Conservation (phyloP, 331 rosid species). For the Prunus yedoensis region DNA sequence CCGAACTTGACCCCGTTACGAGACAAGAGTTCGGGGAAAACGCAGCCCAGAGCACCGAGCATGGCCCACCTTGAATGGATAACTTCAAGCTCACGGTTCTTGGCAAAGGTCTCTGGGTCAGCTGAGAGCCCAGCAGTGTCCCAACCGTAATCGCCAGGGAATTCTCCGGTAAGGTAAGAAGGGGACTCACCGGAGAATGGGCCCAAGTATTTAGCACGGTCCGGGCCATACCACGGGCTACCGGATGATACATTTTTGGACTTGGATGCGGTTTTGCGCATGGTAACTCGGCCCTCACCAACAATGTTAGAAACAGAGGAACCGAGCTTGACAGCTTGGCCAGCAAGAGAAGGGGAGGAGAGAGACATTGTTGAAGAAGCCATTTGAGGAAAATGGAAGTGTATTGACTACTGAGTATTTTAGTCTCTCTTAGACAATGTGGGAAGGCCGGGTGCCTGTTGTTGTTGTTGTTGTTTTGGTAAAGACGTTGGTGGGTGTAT, state of each 20-base stretch:
- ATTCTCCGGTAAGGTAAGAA: constrained; percentile 28
- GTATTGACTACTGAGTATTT: too few species aligned
- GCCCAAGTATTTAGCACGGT: constrained; percentile 34
- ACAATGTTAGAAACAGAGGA: neutral
- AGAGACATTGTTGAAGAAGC: neutral
- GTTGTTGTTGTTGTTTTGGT: neutral
- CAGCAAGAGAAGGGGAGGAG: neutral
- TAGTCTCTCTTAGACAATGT: too few species aligned
- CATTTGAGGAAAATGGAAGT: neutral
- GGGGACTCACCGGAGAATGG: constrained; percentile 27
- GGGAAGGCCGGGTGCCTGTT: too few species aligned
- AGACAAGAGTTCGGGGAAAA: constrained; percentile 25
- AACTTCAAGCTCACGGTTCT: too few species aligned
- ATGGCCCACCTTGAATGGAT: too few species aligned
- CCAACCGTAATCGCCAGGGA: constrained; percentile 37
- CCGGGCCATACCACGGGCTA: constrained; percentile 24
- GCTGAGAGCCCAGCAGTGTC: constrained; percentile 31
- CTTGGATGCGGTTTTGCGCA: neutral
- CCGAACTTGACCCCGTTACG: constrained; percentile 25
- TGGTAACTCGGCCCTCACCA: neutral
- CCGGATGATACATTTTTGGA: neutral
- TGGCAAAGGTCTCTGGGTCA: constrained; percentile 30
- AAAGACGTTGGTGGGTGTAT: neutral
- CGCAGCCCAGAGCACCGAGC: constrained; percentile 22
- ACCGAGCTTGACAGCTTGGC: neutral